Base-by-base conservation (phyloP, 2,329 filamentous ascomycete genomes). In the Rhexocercosporidium sp. region DNA sequence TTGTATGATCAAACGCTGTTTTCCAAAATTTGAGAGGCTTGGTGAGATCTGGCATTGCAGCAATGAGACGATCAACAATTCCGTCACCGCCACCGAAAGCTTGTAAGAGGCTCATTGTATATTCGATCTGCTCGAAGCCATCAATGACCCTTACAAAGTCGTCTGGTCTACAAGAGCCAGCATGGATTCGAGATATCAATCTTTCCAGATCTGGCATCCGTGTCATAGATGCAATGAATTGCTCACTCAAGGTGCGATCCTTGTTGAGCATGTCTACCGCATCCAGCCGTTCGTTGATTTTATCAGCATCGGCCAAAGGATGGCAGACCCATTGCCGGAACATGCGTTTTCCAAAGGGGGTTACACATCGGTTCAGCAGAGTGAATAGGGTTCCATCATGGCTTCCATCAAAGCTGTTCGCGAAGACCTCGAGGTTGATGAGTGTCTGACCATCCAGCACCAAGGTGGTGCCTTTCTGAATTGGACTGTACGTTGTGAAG, bases 281-380 rank as follows among this genome's bases (percentile, higher is more conserved):
- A 80, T 99, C 94, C 12, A 99, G 83, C 6, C 96, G 89, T 71
- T 96, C 94, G 75, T 98, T 97, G 82, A 99, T 97, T 76, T 92
- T 94, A 44, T 85, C 82, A 6, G 92, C 90, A 79, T 97, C 92
- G 77, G 94, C 93, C 16, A 99, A 84, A 2, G 96, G 96, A 78
- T 99, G 96, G 75, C 95, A 98, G 2, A 99, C 91, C 96, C 96
- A 99, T 78, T 97, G 94, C 64, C 94, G 91, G 78, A 99, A 94
- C 78, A 97, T 88, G 12, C 96, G 91, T 81, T 99, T 99, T 66
- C 96, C 96, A 76, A 99, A 99, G 0, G 96, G 95, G 3, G 96
- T 98, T 69, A 97, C 91, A 77, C 96, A 99, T 61, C 93, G 89
- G 78, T 99, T 98, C 62, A 99, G 86, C 70, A 99, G 88, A 61